Evolutionary conservation across 192 early-diverging fungal species (phyloP).

Genomic region (Umbelopsis sp.): DNA sequence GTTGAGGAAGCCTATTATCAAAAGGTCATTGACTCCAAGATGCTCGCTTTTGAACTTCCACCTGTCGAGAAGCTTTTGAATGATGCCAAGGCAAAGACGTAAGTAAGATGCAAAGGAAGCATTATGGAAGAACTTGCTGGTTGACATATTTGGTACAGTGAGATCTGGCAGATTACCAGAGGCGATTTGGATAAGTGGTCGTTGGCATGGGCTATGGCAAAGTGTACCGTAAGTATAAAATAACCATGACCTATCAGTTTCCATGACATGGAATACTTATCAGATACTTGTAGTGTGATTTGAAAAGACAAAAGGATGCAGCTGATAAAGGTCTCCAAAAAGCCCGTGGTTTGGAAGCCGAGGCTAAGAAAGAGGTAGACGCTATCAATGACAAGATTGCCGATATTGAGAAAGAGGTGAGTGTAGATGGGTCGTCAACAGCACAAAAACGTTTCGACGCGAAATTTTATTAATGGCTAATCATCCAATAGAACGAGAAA

Average conservation of each 20-base stretch:
- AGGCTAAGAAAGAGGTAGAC: slow-evolving; percentile 13
- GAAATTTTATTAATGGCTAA: not conserved
- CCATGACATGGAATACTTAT: not conserved
- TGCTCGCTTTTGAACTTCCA: slow-evolving; percentile 16
- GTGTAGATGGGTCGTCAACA: not conserved
- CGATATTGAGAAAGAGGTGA: slow-evolving; percentile 21
- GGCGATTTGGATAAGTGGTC: slow-evolving; percentile 1
- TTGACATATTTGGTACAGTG: not conserved
- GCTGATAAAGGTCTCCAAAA: slow-evolving; percentile 9
- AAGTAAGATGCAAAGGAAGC: not conserved
- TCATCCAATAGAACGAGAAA: slow-evolving; percentile 30
- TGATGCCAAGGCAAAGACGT: slow-evolving; percentile 31
- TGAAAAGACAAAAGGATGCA: slow-evolving; percentile 13
- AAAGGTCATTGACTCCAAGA: slow-evolving; percentile 8
- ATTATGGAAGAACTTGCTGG: not conserved
- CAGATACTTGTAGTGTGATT: slow-evolving; percentile 22
- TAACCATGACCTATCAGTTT: not conserved
- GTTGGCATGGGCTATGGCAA: slow-evolving; percentile 23
- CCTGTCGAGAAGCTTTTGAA: slow-evolving; percentile 21
- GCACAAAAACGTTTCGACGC: not conserved
- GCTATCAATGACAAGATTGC: slow-evolving; percentile 10
- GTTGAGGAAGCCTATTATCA: slow-evolving; percentile 25
- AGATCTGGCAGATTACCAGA: not conserved
- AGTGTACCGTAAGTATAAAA: slow-evolving; percentile 27
- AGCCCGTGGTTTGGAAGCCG: slow-evolving; percentile 9